Evolutionary conservation across 2,329 filamentous ascomycete genomes (phyloP), one percentile per base, ranked within the genome.

Genomic region (Diaporthe helianthi): DNA sequence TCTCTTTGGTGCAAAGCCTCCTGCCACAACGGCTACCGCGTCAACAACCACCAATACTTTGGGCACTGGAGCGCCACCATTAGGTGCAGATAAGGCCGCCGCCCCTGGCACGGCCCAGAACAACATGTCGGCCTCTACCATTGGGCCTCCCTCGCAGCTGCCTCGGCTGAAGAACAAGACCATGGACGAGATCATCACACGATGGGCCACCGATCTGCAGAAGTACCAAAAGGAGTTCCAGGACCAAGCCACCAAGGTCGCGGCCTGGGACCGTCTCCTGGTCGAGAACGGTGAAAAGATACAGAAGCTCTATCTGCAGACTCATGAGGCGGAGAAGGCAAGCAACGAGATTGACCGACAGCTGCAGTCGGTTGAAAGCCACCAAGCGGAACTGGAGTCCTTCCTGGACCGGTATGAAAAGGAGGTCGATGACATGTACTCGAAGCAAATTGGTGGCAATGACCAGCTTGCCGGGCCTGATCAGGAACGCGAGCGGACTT

Each of bases 191-290:
- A 98, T 99, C 73, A 94, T 99, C 73, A 98, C 93, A 4, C 90
- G 94, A 38, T 99, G 96, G 96, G 96, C 96, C 2, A 93, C 94
- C 0, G 96, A 98, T 77, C 84, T 99, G 61, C 92, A 94, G 65
- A 97, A 97, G 77, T 98, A 99, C 77, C 95, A 98, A 77, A 97
- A 97, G 79, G 93, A 97, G 70, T 99, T 98, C 83, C 94, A 97
- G 78, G 87, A 91, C 41, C 94, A 98, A 79, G 95, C 97, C 5
- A 87, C 90, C 71, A 92, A 94, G 73, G 93, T 98, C 17, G 92
- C 94, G 15, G 86, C 88, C 53, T 99, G 97, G 97, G 96, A 99
- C 79, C 89, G 93, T 69, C 89, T 94, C 78, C 85, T 99, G 17
- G 94, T 98, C 3, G 93, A 97, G 74, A 99, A 99, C 76, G 93